A percentile compares a stretch with the other conserved stretches of the same genome.
Conservation (phyloP, 441 rosid species). For the Aleurites moluccanus region DNA sequence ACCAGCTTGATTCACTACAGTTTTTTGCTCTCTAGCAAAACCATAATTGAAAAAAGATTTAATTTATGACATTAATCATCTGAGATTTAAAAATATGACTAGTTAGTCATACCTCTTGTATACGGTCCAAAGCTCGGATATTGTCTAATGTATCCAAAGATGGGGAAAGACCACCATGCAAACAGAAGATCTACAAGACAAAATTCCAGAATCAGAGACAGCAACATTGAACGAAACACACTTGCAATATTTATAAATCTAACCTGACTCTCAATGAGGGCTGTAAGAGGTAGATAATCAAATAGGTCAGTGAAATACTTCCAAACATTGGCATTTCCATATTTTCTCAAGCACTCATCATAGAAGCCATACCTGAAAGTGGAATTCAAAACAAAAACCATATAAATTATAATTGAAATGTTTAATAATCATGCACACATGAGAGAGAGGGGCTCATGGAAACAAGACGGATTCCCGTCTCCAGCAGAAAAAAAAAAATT, state of each 20-base stretch:
- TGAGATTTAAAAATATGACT: slow-evolving; percentile 2
- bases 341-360: slow-evolving; percentile 94
- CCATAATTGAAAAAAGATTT: neutral
- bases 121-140: slow-evolving; percentile 91
- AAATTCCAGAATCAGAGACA: slow-evolving; percentile 21
- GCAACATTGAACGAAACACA: neutral
- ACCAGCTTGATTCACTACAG: neutral
- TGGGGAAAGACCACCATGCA: slow-evolving; percentile 98
- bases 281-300: slow-evolving; percentile 92
- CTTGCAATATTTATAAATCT: slow-evolving; percentile 17
- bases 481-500: neutral
- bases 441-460: neutral
- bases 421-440: neutral
- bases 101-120: slow-evolving; percentile 77
- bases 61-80: neutral
- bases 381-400: neutral
- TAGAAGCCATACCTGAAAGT: slow-evolving; percentile 91
- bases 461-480: neutral
- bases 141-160: slow-evolving; percentile 94
- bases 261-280: slow-evolving; percentile 99
- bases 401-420: neutral
- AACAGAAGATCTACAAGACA: slow-evolving; percentile 72
- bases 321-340: slow-evolving; percentile 98
- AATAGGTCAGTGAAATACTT: slow-evolving; percentile 92
- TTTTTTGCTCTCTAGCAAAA: slow-evolving; percentile 1